Conservation (phyloP, 768 basidiomycete genomes). For the Leccinellum rugosiceps region DNA sequence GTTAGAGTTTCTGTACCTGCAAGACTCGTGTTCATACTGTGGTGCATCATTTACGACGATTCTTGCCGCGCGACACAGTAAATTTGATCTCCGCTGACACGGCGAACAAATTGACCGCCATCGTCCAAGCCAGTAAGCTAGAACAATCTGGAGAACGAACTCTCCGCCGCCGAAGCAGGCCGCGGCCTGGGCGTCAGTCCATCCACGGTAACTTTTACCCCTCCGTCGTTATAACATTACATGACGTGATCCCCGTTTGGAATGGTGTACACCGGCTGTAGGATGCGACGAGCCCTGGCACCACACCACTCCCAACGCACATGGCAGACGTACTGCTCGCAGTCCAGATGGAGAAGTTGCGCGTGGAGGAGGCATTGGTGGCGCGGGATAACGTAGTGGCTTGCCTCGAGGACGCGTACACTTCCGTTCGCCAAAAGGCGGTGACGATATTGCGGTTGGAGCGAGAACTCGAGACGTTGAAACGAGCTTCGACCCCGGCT, state of each 20-base stretch:
- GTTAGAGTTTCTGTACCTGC: too few relatives aligned
- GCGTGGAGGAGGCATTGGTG: conserved; percentile 52
- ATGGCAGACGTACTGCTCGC: conserved; percentile 52
- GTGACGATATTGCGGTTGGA: conserved; percentile 48
- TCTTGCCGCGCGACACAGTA: too few relatives aligned
- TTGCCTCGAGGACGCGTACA: conserved; percentile 57
- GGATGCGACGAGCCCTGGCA: not conserved
- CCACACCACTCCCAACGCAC: not conserved
- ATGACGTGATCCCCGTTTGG: not conserved
- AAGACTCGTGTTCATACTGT: too few relatives aligned
- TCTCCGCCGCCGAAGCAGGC: conserved; percentile 1
- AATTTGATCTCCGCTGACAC: not conserved
- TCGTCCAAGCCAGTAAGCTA: not conserved
- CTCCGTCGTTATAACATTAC: not conserved
- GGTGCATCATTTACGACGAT: too few relatives aligned
- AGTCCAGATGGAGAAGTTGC: conserved; percentile 49
- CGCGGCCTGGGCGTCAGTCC: not conserved
- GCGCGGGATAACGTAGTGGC: conserved; percentile 63
- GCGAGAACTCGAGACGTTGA: conserved; percentile 34
- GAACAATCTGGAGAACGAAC: conserved; percentile 5
- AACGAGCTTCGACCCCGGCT: conserved; percentile 22
- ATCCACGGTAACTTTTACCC: conserved; percentile 12
- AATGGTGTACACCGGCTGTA: conserved; percentile 10
- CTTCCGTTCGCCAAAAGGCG: conserved; percentile 59
- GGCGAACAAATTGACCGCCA: not conserved